phyloP scores from a whole-genome alignment of 2,329 filamentous ascomycete genomes.

The Clonostachys solani region DNA sequence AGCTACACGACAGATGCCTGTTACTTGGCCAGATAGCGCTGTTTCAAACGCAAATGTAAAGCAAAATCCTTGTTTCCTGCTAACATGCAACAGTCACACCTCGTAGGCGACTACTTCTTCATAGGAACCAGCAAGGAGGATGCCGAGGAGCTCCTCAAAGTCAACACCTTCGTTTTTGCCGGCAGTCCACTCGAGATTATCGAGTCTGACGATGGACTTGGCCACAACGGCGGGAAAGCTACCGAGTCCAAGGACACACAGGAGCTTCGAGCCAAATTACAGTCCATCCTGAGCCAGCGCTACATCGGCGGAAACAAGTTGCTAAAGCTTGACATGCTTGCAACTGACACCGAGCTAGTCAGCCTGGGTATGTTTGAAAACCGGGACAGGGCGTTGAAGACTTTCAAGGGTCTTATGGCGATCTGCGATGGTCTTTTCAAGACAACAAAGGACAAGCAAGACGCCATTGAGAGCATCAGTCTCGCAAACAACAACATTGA shows the following conservation, averaged over 20 bases:
- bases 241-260: conserved; percentile 47
- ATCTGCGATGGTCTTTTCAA: conserved; percentile 78
- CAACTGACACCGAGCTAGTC: conserved; percentile 65
- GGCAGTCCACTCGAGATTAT: conserved; percentile 55
- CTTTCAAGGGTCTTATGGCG: conserved; percentile 88
- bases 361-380: conserved; percentile 72
- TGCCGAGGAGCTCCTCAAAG: conserved; percentile 57
- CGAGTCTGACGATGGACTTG: conserved; percentile 36
- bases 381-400: conserved; percentile 71
- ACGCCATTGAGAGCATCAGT: conserved; percentile 77
- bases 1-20: conserved; percentile 28
- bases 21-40: not conserved
- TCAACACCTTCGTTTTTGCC: conserved; percentile 68
- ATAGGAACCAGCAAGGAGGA: conserved; percentile 63
- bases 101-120: conserved; percentile 65
- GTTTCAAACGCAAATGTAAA: not conserved
- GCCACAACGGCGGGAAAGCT: conserved; percentile 21
- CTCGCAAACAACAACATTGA: conserved; percentile 76
- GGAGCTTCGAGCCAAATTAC: conserved; percentile 65
- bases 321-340: conserved; percentile 77
- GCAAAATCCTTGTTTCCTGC: conserved; percentile 50
- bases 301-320: conserved; percentile 71
- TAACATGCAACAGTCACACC: conserved; percentile 68
- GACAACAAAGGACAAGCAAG: conserved; percentile 64
- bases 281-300: conserved; percentile 66